Evolutionary conservation across 176 grass and related monocot genomes (phyloP), one percentile per base, ranked within the genome.

Genomic region (Ensete glaucum): DNA sequence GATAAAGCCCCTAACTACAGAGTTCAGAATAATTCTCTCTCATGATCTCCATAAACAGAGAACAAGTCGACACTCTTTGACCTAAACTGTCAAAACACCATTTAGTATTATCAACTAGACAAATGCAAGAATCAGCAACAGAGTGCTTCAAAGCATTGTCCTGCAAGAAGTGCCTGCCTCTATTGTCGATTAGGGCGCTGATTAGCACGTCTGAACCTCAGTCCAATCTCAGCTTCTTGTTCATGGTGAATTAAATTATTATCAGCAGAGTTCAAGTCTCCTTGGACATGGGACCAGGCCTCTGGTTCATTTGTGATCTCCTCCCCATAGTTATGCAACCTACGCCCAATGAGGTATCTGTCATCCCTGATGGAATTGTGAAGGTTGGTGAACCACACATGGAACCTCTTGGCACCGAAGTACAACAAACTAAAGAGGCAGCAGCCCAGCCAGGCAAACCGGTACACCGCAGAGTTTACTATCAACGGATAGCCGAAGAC

Each of bases 311-410:
- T 5, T 49, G 49, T 70, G 8, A 83, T 62, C 59, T 85, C 84
- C 79, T 99, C 96, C 1, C 96, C 88, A 25, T 86, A 99, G 84
- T 99, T 84, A 67, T 99, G 96, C 79, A 99, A 86, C 78, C 88
- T 91, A 52, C 96, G 79, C 59, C 96, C 96, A 21, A 99, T 88
- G 60, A 99, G 91, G 80, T 99, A 99, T 9, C 96, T 75, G 14
- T 99, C 96, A 26, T 99, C 96, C 74, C 96, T 81, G 17, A 99
- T 99, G 34, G 96, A 91, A 71, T 99, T 99, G 83, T 99, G 96
- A 53, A 99, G 87, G 72, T 95, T 95, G 74, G 88, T 91, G 79
- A 99, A 99, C 96, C 96, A 99, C 12, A 87, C 78, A 54, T 95
- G 90, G 86, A 99, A 99, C 34, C 96, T 85, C 78, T 85, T 94